Evolutionary conservation across 352 stramenopile genomes (phyloP).

Genomic region (Paralagenidium karlingii): DNA sequence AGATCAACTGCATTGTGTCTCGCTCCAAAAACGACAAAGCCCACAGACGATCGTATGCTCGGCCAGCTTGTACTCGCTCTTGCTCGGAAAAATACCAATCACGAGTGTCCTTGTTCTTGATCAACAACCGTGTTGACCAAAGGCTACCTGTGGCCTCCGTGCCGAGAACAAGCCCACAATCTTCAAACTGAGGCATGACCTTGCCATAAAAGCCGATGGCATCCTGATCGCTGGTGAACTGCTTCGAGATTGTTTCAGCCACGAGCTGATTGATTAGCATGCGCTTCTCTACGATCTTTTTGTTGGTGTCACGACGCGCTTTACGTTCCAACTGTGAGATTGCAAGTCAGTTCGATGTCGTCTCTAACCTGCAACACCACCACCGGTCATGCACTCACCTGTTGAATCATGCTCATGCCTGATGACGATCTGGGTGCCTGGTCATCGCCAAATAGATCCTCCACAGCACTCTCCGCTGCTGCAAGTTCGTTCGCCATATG

Average conservation of each 20-base stretch:
- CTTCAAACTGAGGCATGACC: conserved; percentile 44
- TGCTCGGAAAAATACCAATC: conserved; percentile 79
- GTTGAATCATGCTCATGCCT: conserved; percentile 79
- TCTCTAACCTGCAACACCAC: neutral
- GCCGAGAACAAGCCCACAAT: conserved; percentile 45
- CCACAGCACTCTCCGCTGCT: conserved; percentile 60
- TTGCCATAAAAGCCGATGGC: conserved; percentile 54
- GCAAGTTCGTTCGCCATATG: conserved; percentile 77
- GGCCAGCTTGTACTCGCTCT: conserved; percentile 61
- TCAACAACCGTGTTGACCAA: conserved; percentile 74
- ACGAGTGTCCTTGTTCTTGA: conserved; percentile 82
- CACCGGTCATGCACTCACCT: neutral
- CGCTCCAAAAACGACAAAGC: conserved; percentile 68
- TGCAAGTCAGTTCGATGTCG: neutral
- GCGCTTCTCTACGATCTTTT: conserved; percentile 71
- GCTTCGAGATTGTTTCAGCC: conserved; percentile 27
- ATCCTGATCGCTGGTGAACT: conserved; percentile 43
- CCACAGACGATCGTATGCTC: conserved; percentile 67
- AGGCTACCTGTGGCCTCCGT: conserved; percentile 56
- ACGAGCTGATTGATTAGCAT: conserved; percentile 49
- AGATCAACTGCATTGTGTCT: conserved; percentile 55
- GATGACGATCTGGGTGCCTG: conserved; percentile 42
- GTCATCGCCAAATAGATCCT: conserved; percentile 78
- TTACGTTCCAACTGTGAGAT: conserved; percentile 83
- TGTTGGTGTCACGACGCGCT: conserved; percentile 73